Base-by-base conservation (phyloP, 306 rosid species). In the Rosa multiflora region DNA sequence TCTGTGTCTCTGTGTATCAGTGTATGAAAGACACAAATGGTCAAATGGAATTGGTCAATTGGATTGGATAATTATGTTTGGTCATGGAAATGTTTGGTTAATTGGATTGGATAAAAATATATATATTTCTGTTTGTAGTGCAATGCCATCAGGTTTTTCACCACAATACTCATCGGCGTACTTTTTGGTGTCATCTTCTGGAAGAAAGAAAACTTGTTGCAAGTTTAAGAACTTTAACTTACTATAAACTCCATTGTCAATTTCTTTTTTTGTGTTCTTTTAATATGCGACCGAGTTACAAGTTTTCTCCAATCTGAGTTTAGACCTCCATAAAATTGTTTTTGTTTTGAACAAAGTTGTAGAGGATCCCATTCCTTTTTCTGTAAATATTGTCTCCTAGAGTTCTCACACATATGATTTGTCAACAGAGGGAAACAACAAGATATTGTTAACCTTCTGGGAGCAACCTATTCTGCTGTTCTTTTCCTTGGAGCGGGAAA, bases 151-250 rank as follows among this genome's bases (percentile, higher is more conserved):
- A 74, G 91, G 29, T 81, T 81, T 42, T 77, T 81, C 63, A 21
- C 76, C 74, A 81, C 93, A 51, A 64, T 53, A 21, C 21, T 59
- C 2, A 66, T 87, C 1, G 96, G 90, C 35, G 1, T 85, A 39
- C 9, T 88, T 17, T 85, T 91, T 63, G 96, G 93, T 18, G 49
- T 84, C 29, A 87, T 91, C 74, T 91, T 87, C 76, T 91, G 91
- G 91, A 26, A 59, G 49, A 86, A 87, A 78, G 93, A 86, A 43
- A 75, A 81, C 1, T 35, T 78, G 39, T 3, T 76, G 93, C 87
- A 66, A 87, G 88, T 76, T 26, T 17, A 17, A 35, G 8, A 26
- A 75, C 78, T 4, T 32, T 4, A 56, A 13, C 11, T 52, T 2
- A 17, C 64, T 10, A 58, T 10, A 18, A 62, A 5, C 17, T 62